Evolutionary conservation across 495 filamentous ascomycete species (phyloP).

Genomic region (Aspergillus diversus): DNA sequence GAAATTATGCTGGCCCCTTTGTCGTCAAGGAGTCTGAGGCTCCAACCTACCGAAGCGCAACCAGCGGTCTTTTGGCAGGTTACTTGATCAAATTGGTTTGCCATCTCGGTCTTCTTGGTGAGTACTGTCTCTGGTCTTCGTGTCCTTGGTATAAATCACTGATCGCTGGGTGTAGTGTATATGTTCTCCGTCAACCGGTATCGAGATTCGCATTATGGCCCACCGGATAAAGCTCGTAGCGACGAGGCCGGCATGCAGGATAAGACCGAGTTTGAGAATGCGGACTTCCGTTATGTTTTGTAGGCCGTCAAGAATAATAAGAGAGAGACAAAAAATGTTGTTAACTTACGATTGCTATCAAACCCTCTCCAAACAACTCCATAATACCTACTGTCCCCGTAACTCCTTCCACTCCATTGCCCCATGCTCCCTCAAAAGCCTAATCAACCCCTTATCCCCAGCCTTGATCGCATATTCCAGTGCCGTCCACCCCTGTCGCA

Average conservation of each 20-base stretch:
- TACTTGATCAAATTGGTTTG: neutral
- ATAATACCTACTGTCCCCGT: neutral
- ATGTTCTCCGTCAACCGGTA: neutral
- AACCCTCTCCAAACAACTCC: too few relatives aligned
- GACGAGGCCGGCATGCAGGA: neutral
- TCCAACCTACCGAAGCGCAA: neutral
- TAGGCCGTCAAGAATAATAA: neutral
- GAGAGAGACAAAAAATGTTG: too few relatives aligned
- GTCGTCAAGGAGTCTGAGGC: neutral
- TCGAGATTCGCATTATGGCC: neutral
- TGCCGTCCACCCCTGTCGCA: neutral
- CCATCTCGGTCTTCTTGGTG: neutral
- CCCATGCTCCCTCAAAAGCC: neutral
- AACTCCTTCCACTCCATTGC: neutral
- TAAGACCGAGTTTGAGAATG: neutral
- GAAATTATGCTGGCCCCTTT: neutral
- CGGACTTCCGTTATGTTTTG: neutral
- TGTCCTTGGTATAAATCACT: too few relatives aligned
- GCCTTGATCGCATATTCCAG: neutral
- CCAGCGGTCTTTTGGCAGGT: neutral
- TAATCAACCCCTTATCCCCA: neutral
- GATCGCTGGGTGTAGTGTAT: neutral
- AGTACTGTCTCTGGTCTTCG: neutral
- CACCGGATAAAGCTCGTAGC: neutral
- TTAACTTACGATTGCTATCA: too few relatives aligned